Conservation (phyloP, 2,329 filamentous ascomycete species). For the Septoria petroselini region DNA sequence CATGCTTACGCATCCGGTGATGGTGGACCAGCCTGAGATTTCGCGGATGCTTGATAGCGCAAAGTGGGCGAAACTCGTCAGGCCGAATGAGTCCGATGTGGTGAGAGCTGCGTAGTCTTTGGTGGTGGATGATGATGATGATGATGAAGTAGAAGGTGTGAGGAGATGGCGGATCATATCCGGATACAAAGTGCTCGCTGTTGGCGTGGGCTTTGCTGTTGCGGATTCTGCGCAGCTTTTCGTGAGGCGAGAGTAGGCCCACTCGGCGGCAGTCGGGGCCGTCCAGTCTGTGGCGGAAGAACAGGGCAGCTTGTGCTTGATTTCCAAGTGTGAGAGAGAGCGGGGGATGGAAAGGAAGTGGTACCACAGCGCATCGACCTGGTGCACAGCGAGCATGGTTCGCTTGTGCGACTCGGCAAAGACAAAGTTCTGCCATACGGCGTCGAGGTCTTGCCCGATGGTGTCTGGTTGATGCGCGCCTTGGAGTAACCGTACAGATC, state of each 20-base stretch:
- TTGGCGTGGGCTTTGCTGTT: not conserved
- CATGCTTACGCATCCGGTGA: slow-evolving; percentile 2
- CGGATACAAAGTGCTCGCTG: too few relatives aligned
- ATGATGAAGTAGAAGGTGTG: not conserved
- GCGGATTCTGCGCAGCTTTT: not conserved
- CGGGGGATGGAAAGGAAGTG: slow-evolving; percentile 43
- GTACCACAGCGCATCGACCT: slow-evolving; percentile 47
- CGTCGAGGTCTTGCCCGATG: slow-evolving; percentile 35
- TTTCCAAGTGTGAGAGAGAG: slow-evolving; percentile 43
- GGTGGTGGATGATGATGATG: too few relatives aligned
- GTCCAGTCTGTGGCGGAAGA: slow-evolving; percentile 41
- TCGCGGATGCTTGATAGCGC: not conserved
- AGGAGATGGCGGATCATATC: slow-evolving; percentile 11
- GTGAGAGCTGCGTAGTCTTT: not conserved
- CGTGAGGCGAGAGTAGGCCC: slow-evolving; percentile 37
- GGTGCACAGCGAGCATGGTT: slow-evolving; percentile 45
- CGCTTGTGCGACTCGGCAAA: slow-evolving; percentile 43
- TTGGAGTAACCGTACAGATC: slow-evolving; percentile 19
- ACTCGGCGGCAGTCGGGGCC: slow-evolving; percentile 39
- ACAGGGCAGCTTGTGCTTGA: slow-evolving; percentile 47
- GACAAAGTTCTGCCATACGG: slow-evolving; percentile 43
- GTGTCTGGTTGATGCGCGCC: not conserved
- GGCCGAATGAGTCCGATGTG: not conserved
- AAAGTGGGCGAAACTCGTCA: slow-evolving; percentile 3
- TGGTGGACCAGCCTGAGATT: not conserved